These are phyloP conservation scores for Blastobotrys serpentis DNA, from an alignment of 1,139 yeast genomes.

Conservation along the genomic window DNA sequence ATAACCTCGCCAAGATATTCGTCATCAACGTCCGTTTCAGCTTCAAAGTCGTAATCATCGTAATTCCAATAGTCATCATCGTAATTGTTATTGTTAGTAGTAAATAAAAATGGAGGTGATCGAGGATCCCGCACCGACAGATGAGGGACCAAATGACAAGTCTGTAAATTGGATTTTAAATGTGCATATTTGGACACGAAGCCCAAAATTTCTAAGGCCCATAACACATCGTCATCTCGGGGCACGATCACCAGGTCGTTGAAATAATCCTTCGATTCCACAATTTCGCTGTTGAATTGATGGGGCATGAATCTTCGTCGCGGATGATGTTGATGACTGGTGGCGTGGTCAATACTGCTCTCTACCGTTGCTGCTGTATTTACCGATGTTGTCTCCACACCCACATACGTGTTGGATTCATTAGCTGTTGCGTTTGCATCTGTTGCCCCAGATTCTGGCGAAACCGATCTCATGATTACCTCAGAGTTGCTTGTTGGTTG, in stretches of 20 bases:
- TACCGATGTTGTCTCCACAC: constrained; percentile 11
- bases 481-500: constrained; percentile 3
- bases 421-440: constrained; percentile 1
- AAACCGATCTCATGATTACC: constrained; percentile 6
- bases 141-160: constrained; percentile 58
- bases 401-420: background rate
- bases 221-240: constrained; percentile 86
- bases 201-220: constrained; percentile 90
- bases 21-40: constrained; percentile 45
- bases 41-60: constrained; percentile 53
- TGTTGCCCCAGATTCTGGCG: constrained; percentile 9
- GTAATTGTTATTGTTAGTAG: constrained; percentile 24
- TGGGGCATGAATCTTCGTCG: constrained; percentile 9
- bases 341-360: background rate
- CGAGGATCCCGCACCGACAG: constrained; percentile 38
- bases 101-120: constrained; percentile 25
- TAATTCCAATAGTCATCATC: constrained; percentile 48
- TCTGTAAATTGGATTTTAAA: constrained; percentile 69
- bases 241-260: constrained; percentile 77
- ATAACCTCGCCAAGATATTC: constrained; percentile 49
- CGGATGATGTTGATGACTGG: background rate
- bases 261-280: constrained; percentile 1
- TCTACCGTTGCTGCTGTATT: constrained; percentile 10
- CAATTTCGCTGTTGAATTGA: constrained; percentile 1
- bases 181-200: constrained; percentile 89